phyloP scores from a whole-genome alignment of 140 eudicot species.

The Eryngium alpinum region DNA sequence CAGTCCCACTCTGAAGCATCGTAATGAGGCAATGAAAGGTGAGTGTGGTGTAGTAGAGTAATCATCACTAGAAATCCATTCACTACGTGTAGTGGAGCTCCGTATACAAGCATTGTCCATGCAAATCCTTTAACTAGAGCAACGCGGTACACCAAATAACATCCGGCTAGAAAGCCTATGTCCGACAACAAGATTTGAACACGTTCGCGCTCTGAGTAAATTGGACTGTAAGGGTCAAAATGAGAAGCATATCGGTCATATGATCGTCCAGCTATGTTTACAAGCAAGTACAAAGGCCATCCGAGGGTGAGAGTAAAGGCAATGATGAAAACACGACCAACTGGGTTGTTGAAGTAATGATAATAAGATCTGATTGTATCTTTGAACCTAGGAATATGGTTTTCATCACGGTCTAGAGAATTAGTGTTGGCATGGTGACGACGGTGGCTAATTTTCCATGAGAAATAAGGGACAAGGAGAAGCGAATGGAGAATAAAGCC shows the following conservation, averaged over 20 bases:
- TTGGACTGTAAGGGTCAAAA: background rate
- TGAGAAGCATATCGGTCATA: background rate
- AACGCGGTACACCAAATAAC: background rate
- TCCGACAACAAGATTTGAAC: background rate
- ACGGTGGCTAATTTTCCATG: conserved; percentile 8
- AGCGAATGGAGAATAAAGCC: background rate
- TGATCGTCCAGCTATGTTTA: background rate
- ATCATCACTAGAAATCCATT: conserved; percentile 22
- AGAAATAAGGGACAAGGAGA: background rate
- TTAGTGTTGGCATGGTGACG: conserved; percentile 8
- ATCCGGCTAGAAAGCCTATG: background rate
- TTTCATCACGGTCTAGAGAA: background rate
- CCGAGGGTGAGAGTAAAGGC: background rate
- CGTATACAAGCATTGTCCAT: conserved; percentile 6
- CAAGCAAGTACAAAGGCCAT: background rate
- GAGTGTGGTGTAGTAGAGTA: conserved; percentile 5
- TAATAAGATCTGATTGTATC: background rate
- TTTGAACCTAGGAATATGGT: background rate
- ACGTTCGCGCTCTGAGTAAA: background rate
- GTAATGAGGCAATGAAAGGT: background rate
- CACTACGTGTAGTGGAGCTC: conserved; percentile 58
- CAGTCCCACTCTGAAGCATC: conserved; percentile 9
- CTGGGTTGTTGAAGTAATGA: background rate
- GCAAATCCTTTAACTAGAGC: background rate
- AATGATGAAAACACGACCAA: background rate